Base-by-base conservation (phyloP, 495 filamentous ascomycete species). In the Hamigera avellanea region DNA sequence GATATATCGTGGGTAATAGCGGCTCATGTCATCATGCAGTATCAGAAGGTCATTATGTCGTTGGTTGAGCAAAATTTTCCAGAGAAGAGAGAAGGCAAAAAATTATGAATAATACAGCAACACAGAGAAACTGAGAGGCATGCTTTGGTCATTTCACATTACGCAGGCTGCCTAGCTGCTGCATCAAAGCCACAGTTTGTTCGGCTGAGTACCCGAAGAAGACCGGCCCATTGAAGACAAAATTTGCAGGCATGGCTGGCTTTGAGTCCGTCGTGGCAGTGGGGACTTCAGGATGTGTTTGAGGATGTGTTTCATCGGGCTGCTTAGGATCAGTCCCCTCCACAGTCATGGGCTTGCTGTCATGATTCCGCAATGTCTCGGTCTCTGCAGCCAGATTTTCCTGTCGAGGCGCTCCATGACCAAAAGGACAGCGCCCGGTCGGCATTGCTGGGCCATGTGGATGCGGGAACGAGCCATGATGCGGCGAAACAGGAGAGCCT, bases 131-230 rank as follows among this genome's bases (percentile, higher is more conserved):
- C 4, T 23, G 21, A 23, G 9, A 9, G 21, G 4, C 21, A 23
- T 23, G 9, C 4, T 9, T 23, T 4, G 21, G 9, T 33, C 34
- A 36, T 26, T 23, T 15, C 19, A 13, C 16, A 36, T 42, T 34
- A 19, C 43, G 43, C 30, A 46, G 7, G 2, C 36, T 43, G 9
- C 49, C 48, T 10, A 67, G 43, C 36, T 78, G 70, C 40, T 78
- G 73, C 64, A 93, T 66, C 23, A 93, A 60, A 14, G 62, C 59
- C 14, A 82, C 72, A 13, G 83, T 77, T 51, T 91, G 79, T 40
- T 91, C 84, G 25, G 85, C 69, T 1, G 81, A 72, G 50, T 91
- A 93, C 0, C 86, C 86, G 43, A 93, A 81, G 48, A 95, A 93
- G 1, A 93, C 84, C 0, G 87, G 86, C 0, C 87, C 87, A 15